Percentiles rank a stretch among this genome's conserved stretches.
These are phyloP conservation scores for Aspergillus sparsus DNA, from an alignment of 495 filamentous ascomycete species.

Conservation along the genomic window DNA sequence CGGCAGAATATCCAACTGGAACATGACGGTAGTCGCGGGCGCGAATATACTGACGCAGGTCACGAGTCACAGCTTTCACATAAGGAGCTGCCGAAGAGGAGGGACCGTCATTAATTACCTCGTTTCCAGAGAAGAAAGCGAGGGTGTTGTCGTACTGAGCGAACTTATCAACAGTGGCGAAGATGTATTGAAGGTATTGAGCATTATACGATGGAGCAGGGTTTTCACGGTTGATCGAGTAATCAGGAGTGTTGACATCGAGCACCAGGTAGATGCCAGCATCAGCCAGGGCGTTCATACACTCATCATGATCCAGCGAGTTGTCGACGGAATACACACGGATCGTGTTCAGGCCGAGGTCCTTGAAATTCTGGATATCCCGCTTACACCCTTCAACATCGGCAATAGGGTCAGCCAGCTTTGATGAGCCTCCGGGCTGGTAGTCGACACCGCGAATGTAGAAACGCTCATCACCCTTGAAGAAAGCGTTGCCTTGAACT, in stretches of 20 bases:
- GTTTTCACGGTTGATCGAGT: slow-evolving; percentile 79
- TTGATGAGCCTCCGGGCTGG: slow-evolving; percentile 86
- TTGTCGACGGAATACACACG: slow-evolving; percentile 95
- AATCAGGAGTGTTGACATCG: slow-evolving; percentile 76
- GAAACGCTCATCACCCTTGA: slow-evolving; percentile 78
- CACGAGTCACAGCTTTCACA: slow-evolving; percentile 91
- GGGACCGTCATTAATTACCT: slow-evolving; percentile 84
- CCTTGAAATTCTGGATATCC: slow-evolving; percentile 80
- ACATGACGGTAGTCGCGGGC: slow-evolving; percentile 72
- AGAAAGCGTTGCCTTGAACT: slow-evolving; percentile 76
- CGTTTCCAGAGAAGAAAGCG: slow-evolving; percentile 95
- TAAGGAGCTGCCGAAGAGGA: slow-evolving; percentile 78
- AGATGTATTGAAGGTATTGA: slow-evolving; percentile 88
- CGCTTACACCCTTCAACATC: slow-evolving; percentile 70
- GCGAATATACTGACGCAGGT: slow-evolving; percentile 84
- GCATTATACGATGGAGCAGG: slow-evolving; percentile 85
- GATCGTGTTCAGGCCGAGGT: slow-evolving; percentile 86
- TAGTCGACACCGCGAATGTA: slow-evolving; percentile 96
- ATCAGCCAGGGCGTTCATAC: slow-evolving; percentile 78
- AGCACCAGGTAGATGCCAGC: slow-evolving; percentile 91
- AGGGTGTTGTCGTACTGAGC: slow-evolving; percentile 84
- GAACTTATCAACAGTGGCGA: slow-evolving; percentile 90
- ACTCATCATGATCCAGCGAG: slow-evolving; percentile 75
- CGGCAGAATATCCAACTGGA: slow-evolving; percentile 90
- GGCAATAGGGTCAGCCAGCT: slow-evolving; percentile 76